Conservation (phyloP, 2,329 filamentous ascomycete species). For the Colletotrichum ledebouriae region DNA sequence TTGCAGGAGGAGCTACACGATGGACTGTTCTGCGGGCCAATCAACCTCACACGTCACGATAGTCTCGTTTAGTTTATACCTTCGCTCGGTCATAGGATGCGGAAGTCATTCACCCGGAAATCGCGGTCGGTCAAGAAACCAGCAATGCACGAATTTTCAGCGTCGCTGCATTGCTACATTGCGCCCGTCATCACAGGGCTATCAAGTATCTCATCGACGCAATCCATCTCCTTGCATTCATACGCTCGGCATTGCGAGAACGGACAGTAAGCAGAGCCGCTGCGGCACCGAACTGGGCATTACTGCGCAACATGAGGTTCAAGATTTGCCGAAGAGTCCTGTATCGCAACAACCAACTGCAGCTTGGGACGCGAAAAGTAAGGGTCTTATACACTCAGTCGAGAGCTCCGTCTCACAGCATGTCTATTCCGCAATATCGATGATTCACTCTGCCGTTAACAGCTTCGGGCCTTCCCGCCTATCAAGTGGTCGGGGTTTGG, state of each 20-base stretch:
- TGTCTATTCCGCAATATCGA: neutral
- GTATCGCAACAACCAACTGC: neutral
- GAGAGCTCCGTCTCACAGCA: conserved; percentile 3
- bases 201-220: conserved; percentile 1
- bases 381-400: conserved; percentile 7
- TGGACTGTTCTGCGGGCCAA: conserved; percentile 6
- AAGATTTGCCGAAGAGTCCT: neutral
- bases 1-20: conserved; percentile 70
- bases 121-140: conserved; percentile 24
- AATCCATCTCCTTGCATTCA: neutral
- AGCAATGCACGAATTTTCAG: conserved; percentile 4
- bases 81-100: conserved; percentile 17
- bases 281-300: neutral
- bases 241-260: neutral
- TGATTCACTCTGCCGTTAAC: neutral
- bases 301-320: neutral
- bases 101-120: conserved; percentile 8
- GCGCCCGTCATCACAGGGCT: conserved; percentile 4
- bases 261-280: neutral
- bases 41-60: conserved; percentile 1
- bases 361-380: neutral
- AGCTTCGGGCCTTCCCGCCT: neutral
- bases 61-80: neutral
- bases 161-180: conserved; percentile 9
- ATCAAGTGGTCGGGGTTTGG: neutral